A percentile compares a stretch with the other conserved stretches of the same genome.
Evolutionary conservation across 2,329 filamentous ascomycete genomes (phyloP).

Genomic region (Bipolaris victoriae): DNA sequence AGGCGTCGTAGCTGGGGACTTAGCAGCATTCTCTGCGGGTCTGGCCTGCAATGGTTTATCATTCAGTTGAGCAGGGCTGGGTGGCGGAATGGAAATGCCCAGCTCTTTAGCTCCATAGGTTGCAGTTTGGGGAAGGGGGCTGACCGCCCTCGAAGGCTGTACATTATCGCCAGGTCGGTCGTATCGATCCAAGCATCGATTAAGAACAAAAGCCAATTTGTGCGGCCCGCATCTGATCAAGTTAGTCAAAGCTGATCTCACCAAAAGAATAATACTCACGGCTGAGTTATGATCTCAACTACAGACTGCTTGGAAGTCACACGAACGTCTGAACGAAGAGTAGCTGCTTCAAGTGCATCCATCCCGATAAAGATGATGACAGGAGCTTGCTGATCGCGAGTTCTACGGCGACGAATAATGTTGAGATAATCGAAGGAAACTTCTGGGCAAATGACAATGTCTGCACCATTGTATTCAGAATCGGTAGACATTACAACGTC

Average conservation of each 20-base stretch:
- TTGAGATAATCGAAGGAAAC: constrained; percentile 41
- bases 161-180: constrained; percentile 31
- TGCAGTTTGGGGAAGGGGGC: background rate
- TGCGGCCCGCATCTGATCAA: constrained; percentile 38
- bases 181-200: constrained; percentile 38
- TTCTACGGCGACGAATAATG: constrained; percentile 26
- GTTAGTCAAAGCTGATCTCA: background rate
- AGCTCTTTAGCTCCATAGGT: background rate
- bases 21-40: background rate
- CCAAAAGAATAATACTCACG: constrained; percentile 25
- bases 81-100: background rate
- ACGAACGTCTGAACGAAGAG: constrained; percentile 42
- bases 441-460: constrained; percentile 45
- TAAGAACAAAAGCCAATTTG: constrained; percentile 41
- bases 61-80: background rate
- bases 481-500: constrained; percentile 32
- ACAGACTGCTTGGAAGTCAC: constrained; percentile 37
- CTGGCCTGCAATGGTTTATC: background rate
- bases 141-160: background rate
- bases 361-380: constrained; percentile 42
- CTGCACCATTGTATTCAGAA: constrained; percentile 31
- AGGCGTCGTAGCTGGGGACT: background rate
- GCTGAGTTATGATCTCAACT: constrained; percentile 45
- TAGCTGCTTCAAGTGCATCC: constrained; percentile 42
- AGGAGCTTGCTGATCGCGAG: constrained; percentile 19